A percentile compares a stretch with the other conserved stretches of the same genome.
phyloP scores from a whole-genome alignment of 1,139 yeast species.

The Scheffersomyces quercinus region DNA sequence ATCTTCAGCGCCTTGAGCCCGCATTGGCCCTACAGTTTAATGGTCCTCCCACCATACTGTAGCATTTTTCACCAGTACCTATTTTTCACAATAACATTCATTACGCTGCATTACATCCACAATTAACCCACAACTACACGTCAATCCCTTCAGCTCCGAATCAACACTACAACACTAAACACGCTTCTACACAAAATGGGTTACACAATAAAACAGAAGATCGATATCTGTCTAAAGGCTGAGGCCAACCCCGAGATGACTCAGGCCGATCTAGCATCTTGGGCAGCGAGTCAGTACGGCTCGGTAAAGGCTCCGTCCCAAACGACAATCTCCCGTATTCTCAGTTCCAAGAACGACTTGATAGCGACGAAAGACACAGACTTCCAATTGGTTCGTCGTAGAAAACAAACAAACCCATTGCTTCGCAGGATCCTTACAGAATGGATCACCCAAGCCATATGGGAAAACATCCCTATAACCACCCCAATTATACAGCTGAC shows the following conservation, averaged over 20 bases:
- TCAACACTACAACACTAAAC: no score
- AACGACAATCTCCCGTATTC: slow-evolving; percentile 63
- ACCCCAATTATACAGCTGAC: slow-evolving; percentile 65
- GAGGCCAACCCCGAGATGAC: slow-evolving; percentile 69
- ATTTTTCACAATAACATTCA: no score
- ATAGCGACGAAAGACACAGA: slow-evolving; percentile 62
- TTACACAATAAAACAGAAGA: slow-evolving; percentile 62
- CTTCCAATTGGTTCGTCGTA: slow-evolving; percentile 51
- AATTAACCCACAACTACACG: no score
- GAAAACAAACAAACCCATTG: slow-evolving; percentile 58
- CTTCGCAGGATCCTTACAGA: slow-evolving; percentile 60
- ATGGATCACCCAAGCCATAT: slow-evolving; percentile 67
- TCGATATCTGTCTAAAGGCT: slow-evolving; percentile 66
- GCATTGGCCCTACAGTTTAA: no score
- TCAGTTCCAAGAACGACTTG: slow-evolving; percentile 58
- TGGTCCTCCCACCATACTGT: no score
- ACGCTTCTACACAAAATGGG: slow-evolving; percentile 37
- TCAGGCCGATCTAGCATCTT: slow-evolving; percentile 62
- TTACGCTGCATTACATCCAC: no score
- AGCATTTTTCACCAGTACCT: no score
- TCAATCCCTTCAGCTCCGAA: no score
- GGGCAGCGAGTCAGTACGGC: slow-evolving; percentile 61
- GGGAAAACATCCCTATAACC: slow-evolving; percentile 68
- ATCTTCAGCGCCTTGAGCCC: no score
- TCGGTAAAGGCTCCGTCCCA: slow-evolving; percentile 60